Percentiles rank a stretch among this genome's conserved stretches.
phyloP scores from a whole-genome alignment of 2,329 filamentous ascomycete genomes.

The Verticillium longisporum region DNA sequence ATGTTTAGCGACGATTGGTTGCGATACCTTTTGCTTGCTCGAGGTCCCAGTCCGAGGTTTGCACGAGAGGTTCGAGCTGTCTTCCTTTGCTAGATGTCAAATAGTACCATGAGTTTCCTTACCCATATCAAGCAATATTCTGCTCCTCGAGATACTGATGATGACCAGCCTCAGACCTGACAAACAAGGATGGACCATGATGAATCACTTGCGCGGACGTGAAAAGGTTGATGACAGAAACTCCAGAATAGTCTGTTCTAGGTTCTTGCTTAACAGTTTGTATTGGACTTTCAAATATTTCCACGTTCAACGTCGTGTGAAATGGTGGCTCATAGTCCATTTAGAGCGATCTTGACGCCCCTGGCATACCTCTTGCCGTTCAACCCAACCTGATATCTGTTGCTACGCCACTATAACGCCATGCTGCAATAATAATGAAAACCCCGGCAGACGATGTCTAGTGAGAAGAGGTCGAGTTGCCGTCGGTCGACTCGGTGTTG shows the following conservation, averaged over 20 bases:
- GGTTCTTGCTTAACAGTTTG: background rate
- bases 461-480: slow-evolving; percentile 10
- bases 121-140: too few relatives aligned
- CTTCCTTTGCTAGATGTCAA: too few relatives aligned
- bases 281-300: background rate
- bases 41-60: too few relatives aligned
- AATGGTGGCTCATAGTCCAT: background rate
- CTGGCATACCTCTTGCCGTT: background rate
- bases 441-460: background rate
- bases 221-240: background rate
- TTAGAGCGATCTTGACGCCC: background rate
- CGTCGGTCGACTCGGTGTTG: slow-evolving; percentile 14
- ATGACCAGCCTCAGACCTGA: too few relatives aligned
- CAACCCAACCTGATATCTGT: background rate
- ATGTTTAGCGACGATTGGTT: background rate
- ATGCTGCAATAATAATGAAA: background rate
- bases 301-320: background rate
- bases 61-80: too few relatives aligned
- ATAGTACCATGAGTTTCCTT: too few relatives aligned
- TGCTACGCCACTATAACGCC: background rate
- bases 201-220: background rate
- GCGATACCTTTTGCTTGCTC: too few relatives aligned
- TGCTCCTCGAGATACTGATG: too few relatives aligned
- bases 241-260: background rate
- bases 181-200: background rate